These are phyloP conservation scores for Colletotrichum karsti DNA, from an alignment of 2,329 filamentous ascomycete species.

Conservation along the genomic window DNA sequence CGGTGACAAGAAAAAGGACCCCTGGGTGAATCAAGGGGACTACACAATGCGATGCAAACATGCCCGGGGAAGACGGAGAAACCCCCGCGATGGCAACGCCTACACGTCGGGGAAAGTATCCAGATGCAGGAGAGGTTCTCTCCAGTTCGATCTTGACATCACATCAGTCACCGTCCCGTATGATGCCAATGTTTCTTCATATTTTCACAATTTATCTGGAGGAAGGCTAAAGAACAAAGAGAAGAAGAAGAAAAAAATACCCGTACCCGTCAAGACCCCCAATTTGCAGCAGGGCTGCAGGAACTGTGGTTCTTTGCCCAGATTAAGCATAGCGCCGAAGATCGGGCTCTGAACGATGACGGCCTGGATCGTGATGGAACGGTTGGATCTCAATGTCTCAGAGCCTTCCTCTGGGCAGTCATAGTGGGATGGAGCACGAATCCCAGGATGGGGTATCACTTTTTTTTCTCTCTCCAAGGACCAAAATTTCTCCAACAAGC, in stretches of 20 bases:
- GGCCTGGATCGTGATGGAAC: slow-evolving; percentile 26
- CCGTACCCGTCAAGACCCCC: neutral
- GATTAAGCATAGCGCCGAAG: neutral
- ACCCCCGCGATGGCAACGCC: neutral
- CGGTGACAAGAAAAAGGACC: neutral
- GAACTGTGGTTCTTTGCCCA: slow-evolving; percentile 25
- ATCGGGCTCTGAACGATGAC: neutral
- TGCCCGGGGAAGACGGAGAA: neutral
- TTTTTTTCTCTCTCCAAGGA: too few species aligned
- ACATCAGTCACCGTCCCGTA: neutral
- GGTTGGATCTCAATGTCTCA: neutral
- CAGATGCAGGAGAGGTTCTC: neutral
- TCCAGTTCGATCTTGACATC: slow-evolving; percentile 11
- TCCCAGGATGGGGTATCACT: too few species aligned
- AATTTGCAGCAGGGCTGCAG: slow-evolving; percentile 23
- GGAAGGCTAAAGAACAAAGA: neutral
- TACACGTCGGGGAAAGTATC: neutral
- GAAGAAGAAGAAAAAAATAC: neutral
- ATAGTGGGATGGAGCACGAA: neutral
- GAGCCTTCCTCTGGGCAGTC: too few species aligned
- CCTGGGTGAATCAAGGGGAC: neutral
- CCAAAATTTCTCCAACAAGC: neutral
- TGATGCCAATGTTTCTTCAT: neutral
- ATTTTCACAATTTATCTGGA: neutral
- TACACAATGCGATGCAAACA: neutral